A percentile compares a stretch with the other conserved stretches of the same genome.
phyloP scores from a whole-genome alignment of 2,329 filamentous ascomycete genomes.

The Hypoxylon sp. region DNA sequence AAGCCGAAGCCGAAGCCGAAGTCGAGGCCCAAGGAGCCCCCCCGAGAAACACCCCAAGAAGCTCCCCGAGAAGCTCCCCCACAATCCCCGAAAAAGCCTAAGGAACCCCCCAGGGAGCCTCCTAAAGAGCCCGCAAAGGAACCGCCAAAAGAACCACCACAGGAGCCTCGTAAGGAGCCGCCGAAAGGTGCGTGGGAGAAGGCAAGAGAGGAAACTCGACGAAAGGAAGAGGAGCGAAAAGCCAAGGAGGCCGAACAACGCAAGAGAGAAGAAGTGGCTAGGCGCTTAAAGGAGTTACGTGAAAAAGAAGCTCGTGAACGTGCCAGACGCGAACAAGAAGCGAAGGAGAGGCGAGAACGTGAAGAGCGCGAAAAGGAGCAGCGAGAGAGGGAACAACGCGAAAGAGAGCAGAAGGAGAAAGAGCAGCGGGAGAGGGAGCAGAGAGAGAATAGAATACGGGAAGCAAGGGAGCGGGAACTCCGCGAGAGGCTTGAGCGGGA shows the following conservation, averaged over 20 bases:
- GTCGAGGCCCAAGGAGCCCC: slow-evolving; percentile 8
- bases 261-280: slow-evolving; percentile 69
- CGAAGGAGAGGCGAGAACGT: slow-evolving; percentile 56
- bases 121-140: slow-evolving; percentile 20
- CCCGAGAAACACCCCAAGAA: slow-evolving; percentile 4
- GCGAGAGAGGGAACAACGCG: slow-evolving; percentile 54
- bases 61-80: slow-evolving; percentile 18
- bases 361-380: slow-evolving; percentile 54
- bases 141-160: slow-evolving; percentile 18
- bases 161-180: slow-evolving; percentile 30
- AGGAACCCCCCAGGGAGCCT: slow-evolving; percentile 8
- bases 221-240: slow-evolving; percentile 73
- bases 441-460: slow-evolving; percentile 47
- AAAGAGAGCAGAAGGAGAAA: slow-evolving; percentile 55
- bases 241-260: slow-evolving; percentile 73
- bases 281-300: slow-evolving; percentile 67
- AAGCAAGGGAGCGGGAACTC: slow-evolving; percentile 57
- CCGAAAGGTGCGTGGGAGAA: slow-evolving; percentile 34
- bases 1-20: background rate
- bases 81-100: slow-evolving; percentile 15
- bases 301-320: slow-evolving; percentile 64
- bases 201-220: slow-evolving; percentile 40
- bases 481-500: slow-evolving; percentile 56
- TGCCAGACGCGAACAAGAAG: slow-evolving; percentile 52
- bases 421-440: slow-evolving; percentile 53